A percentile compares a stretch with the other conserved stretches of the same genome.
phyloP scores from a whole-genome alignment of 257 asterid species.

The Solanum dulcamara region DNA sequence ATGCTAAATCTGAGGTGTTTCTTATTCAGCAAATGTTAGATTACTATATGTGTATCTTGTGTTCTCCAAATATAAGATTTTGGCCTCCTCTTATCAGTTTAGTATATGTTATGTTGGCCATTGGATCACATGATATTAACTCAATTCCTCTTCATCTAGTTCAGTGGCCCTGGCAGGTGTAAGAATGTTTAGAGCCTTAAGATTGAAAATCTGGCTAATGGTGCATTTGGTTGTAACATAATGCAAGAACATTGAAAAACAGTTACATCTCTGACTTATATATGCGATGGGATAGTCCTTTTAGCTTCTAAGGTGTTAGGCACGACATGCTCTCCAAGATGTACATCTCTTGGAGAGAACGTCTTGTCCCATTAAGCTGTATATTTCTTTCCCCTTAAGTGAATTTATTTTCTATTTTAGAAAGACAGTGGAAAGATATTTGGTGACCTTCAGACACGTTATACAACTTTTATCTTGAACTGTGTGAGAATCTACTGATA shows the following conservation, averaged over 20 bases:
- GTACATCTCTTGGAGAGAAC: not conserved
- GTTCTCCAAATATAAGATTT: not conserved
- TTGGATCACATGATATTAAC: not conserved
- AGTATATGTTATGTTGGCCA: not conserved
- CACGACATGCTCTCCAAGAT: not conserved
- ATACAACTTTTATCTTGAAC: not conserved
- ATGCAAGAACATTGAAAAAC: not conserved
- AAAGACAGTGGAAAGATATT: not conserved
- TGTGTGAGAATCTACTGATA: not conserved
- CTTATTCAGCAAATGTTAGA: not conserved
- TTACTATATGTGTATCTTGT: not conserved
- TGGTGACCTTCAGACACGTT: not conserved
- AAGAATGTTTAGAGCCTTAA: not conserved
- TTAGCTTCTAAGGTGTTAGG: not conserved
- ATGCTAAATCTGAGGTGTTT: not conserved
- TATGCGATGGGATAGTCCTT: not conserved
- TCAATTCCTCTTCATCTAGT: not conserved
- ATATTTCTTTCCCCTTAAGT: not conserved
- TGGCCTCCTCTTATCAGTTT: not conserved
- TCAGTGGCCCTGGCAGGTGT: not conserved
- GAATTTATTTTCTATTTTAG: not conserved
- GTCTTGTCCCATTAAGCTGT: not conserved
- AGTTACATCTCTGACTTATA: not conserved
- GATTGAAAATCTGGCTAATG: not conserved
- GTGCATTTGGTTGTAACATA: not conserved